Percentiles rank a stretch among this genome's conserved stretches.
These are phyloP conservation scores for Candida koratica DNA, from an alignment of 805 yeast genomes.

Conservation along the genomic window DNA sequence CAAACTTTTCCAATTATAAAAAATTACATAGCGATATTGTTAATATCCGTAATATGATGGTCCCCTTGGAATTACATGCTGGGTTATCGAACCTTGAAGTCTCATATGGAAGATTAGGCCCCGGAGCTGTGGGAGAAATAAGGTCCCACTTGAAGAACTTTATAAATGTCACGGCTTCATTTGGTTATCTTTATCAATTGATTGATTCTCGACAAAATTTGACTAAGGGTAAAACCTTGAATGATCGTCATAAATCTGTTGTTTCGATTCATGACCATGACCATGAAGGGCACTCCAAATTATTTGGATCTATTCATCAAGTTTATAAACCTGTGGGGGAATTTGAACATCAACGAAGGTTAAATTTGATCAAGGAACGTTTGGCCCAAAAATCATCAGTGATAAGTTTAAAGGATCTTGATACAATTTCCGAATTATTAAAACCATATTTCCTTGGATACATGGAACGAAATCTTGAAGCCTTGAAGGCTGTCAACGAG, in stretches of 20 bases:
- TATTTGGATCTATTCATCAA: conserved; percentile 24
- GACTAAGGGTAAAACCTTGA: conserved; percentile 16
- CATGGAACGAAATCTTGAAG: conserved; percentile 17
- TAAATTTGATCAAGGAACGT: conserved; percentile 17
- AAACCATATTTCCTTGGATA: conserved; percentile 17
- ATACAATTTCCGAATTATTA: conserved; percentile 21
- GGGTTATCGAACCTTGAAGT: conserved; percentile 20
- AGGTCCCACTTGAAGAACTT: conserved; percentile 23
- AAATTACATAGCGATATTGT: conserved; percentile 18
- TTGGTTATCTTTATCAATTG: conserved; percentile 25
- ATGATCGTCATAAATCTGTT: conserved; percentile 14
- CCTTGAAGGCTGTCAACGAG: conserved; percentile 15
- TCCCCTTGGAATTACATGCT: conserved; percentile 20
- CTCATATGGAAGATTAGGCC: conserved; percentile 26
- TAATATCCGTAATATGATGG: conserved; percentile 16
- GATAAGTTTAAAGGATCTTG: conserved; percentile 22
- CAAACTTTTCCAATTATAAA: conserved; percentile 21
- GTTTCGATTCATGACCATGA: conserved; percentile 1
- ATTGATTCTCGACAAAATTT: conserved; percentile 25
- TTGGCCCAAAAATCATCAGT: conserved; percentile 15
- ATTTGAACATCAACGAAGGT: conserved; percentile 22
- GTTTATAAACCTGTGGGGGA: conserved; percentile 28
- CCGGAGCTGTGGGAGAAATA: conserved; percentile 24
- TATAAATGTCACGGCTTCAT: conserved; percentile 21
- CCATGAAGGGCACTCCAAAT: conserved; percentile 18